Evolutionary conservation across 441 rosid genomes (phyloP).

Genomic region (Raphanus hybrid): DNA sequence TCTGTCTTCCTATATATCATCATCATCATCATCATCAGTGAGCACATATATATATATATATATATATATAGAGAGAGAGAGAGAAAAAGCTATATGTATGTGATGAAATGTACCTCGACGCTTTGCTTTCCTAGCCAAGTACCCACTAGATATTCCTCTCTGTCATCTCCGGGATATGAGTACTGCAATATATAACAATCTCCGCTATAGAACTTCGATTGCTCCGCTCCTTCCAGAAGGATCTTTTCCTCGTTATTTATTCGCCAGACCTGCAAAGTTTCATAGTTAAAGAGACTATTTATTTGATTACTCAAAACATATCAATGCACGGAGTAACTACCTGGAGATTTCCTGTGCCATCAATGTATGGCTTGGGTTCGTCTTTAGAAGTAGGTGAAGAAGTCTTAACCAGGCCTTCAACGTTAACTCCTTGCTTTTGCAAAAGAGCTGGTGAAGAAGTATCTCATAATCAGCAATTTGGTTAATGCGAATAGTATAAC

Average conservation of each 20-base stretch:
- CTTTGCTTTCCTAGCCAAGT: constrained; percentile 97
- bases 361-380: constrained; percentile 86
- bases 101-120: constrained; percentile 58
- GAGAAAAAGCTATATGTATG: not conserved
- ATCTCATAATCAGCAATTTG: constrained; percentile 3
- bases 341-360: constrained; percentile 93
- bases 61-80: not conserved
- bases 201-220: constrained; percentile 86
- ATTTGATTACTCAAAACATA: constrained; percentile 12
- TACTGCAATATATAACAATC: constrained; percentile 89
- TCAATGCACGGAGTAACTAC: constrained; percentile 40
- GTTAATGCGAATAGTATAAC: constrained; percentile 3
- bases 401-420: constrained; percentile 82
- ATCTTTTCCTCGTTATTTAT: constrained; percentile 74
- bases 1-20: constrained; percentile 74
- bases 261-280: constrained; percentile 77
- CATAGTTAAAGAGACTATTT: constrained; percentile 10
- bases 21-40: constrained; percentile 34
- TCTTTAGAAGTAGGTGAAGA: constrained; percentile 66
- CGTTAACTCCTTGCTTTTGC: constrained; percentile 91
- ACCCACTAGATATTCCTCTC: constrained; percentile 88
- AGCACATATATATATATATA: not conserved
- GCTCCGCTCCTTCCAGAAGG: constrained; percentile 77
- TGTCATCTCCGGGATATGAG: constrained; percentile 90
- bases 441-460: constrained; percentile 66